A percentile compares a stretch with the other conserved stretches of the same genome.
Evolutionary conservation across 2,329 filamentous ascomycete species (phyloP).

Genomic region (Paraconiothyrium brasiliense): DNA sequence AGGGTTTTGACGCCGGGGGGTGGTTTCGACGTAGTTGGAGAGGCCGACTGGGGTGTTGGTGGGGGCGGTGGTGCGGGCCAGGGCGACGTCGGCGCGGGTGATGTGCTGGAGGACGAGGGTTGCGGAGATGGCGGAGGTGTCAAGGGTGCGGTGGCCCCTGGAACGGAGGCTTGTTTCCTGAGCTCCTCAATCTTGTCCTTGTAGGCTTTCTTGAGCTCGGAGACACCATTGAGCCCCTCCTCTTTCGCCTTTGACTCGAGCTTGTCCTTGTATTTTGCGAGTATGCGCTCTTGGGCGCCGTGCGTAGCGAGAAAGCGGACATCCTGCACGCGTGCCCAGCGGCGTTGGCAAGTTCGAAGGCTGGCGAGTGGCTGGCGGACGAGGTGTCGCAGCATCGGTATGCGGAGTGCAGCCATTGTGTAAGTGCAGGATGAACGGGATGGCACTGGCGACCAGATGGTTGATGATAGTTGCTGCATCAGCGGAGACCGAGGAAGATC

Average conservation of each 20-base stretch:
- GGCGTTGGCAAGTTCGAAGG: conserved; percentile 66
- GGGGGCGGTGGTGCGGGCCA: conserved; percentile 39
- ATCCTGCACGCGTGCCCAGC: conserved; percentile 93
- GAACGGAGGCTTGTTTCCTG: conserved; percentile 71
- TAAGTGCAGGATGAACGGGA: neutral
- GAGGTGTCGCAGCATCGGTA: conserved; percentile 41
- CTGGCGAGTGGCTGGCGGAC: conserved; percentile 43
- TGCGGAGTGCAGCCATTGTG: conserved; percentile 36
- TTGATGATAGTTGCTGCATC: neutral
- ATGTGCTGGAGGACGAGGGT: conserved; percentile 20
- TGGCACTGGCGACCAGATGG: neutral
- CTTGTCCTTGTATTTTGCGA: conserved; percentile 89
- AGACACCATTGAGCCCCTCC: conserved; percentile 74
- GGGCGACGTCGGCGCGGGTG: conserved; percentile 28
- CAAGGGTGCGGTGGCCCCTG: conserved; percentile 59
- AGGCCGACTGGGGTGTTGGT: conserved; percentile 19
- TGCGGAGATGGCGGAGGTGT: conserved; percentile 29
- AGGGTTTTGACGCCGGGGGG: conserved; percentile 69
- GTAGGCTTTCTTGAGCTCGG: conserved; percentile 83
- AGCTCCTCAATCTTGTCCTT: conserved; percentile 81
- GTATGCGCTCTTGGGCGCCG: conserved; percentile 70
- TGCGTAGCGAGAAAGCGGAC: conserved; percentile 89
- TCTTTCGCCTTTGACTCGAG: conserved; percentile 81
- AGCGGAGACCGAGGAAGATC: conserved; percentile 15
- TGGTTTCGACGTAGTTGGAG: conserved; percentile 33